phyloP scores from a whole-genome alignment of 1,284 basidiomycete species.

The Amylostereum chailletii region DNA sequence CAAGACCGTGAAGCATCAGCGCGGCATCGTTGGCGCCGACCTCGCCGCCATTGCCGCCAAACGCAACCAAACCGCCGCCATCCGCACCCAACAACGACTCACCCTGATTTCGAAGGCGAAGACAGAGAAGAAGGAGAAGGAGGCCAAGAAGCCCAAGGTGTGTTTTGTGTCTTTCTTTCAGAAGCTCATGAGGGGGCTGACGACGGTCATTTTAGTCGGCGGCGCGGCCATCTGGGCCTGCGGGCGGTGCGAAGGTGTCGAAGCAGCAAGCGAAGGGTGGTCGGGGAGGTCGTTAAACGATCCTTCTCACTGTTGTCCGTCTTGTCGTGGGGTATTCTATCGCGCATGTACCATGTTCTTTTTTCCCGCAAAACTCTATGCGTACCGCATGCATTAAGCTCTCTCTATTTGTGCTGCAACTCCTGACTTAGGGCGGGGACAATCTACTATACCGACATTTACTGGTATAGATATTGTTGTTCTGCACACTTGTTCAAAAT shows the following conservation, averaged over 20 bases:
- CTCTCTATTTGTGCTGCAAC: too few relatives aligned
- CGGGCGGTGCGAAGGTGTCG: constrained; percentile 76
- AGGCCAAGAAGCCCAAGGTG: constrained; percentile 82
- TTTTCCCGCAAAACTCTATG: not conserved
- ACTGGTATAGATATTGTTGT: too few relatives aligned
- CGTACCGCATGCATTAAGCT: not conserved
- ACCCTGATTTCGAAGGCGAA: constrained; percentile 90
- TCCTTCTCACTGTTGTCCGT: constrained; percentile 10
- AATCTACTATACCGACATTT: too few relatives aligned
- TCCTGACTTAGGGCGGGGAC: too few relatives aligned
- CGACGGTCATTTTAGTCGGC: not conserved
- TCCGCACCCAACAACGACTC: constrained; percentile 75
- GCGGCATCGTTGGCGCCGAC: constrained; percentile 97
- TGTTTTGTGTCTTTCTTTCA: constrained; percentile 18
- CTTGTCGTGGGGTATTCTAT: constrained; percentile 10
- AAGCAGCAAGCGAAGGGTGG: constrained; percentile 96
- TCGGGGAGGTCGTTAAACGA: constrained; percentile 55
- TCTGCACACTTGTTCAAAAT: too few relatives aligned
- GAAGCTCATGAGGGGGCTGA: constrained; percentile 27
- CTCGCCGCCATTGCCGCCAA: constrained; percentile 85
- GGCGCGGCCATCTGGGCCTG: constrained; percentile 33
- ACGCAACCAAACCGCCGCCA: constrained; percentile 86
- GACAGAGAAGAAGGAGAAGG: constrained; percentile 94
- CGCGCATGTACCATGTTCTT: constrained; percentile 12
- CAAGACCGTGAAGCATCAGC: constrained; percentile 96